Conservation (phyloP, 2,329 filamentous ascomycete species). For the Fusarium tupiense region DNA sequence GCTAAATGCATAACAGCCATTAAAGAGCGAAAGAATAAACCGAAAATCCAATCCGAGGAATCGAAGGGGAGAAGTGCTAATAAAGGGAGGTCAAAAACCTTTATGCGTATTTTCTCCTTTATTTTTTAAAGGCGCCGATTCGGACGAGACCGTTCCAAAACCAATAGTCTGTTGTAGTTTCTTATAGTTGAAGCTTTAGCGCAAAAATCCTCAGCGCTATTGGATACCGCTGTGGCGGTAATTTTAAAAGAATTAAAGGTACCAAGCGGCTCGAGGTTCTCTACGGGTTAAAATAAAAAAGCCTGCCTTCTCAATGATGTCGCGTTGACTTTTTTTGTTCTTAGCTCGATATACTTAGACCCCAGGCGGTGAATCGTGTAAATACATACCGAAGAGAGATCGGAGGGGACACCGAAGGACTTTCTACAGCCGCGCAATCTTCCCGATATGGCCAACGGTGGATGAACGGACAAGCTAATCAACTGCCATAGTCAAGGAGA, state of each 20-base stretch:
- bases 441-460: neutral
- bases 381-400: neutral
- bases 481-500: neutral
- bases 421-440: neutral
- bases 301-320: neutral
- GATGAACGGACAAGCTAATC: neutral
- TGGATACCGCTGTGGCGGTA: too few relatives aligned
- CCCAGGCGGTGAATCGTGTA: neutral
- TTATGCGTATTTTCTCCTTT: neutral
- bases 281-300: neutral
- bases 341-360: neutral
- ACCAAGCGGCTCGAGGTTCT: neutral
- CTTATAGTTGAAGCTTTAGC: neutral
- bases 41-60: neutral
- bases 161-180: neutral
- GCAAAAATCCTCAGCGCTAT: neutral
- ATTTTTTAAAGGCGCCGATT: neutral
- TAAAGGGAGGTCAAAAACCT: accelerated
- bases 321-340: neutral
- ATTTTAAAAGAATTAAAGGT: neutral
- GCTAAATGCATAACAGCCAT: neutral
- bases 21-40: neutral
- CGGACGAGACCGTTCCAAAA: neutral
- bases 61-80: neutral
- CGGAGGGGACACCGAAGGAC: neutral